phyloP scores from a whole-genome alignment of 2,329 filamentous ascomycete species.

The Fusarium incarnatum region DNA sequence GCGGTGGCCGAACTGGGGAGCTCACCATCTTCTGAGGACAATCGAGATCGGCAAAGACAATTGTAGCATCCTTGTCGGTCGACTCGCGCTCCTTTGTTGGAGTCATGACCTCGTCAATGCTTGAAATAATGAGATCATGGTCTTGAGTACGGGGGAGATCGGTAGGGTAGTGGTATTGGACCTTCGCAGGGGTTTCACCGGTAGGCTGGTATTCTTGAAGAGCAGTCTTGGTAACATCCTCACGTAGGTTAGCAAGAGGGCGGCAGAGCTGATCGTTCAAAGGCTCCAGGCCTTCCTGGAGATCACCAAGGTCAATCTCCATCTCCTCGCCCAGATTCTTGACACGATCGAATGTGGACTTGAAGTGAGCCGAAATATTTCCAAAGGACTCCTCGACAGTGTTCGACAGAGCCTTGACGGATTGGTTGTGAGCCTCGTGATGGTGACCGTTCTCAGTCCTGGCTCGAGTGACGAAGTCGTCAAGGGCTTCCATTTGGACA shows the following conservation, averaged over 20 bases:
- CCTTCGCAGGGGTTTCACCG: slow-evolving; percentile 85
- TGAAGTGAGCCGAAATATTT: slow-evolving; percentile 77
- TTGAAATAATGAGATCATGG: slow-evolving; percentile 59
- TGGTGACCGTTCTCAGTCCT: slow-evolving; percentile 83
- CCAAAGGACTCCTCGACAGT: slow-evolving; percentile 80
- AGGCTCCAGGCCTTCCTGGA: slow-evolving; percentile 71
- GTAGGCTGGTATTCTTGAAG: slow-evolving; percentile 87
- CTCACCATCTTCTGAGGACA: slow-evolving; percentile 42
- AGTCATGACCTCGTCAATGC: slow-evolving; percentile 51
- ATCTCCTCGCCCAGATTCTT: slow-evolving; percentile 77
- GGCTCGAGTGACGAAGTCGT: slow-evolving; percentile 89
- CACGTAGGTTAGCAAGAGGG: slow-evolving; percentile 77
- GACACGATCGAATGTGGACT: slow-evolving; percentile 74
- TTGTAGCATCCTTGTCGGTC: slow-evolving; percentile 52
- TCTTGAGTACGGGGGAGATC: slow-evolving; percentile 78
- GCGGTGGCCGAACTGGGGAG: slow-evolving; percentile 49
- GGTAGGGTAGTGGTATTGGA: slow-evolving; percentile 82
- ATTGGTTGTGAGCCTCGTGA: slow-evolving; percentile 75
- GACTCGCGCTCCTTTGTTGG: slow-evolving; percentile 42
- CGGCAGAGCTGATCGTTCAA: slow-evolving; percentile 71
- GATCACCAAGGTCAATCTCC: slow-evolving; percentile 66
- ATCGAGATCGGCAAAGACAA: slow-evolving; percentile 58
- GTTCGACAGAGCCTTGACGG: slow-evolving; percentile 72
- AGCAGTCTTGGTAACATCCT: slow-evolving; percentile 71
- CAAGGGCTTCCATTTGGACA: slow-evolving; percentile 87